Percentiles rank a stretch among this genome's conserved stretches.
These are phyloP conservation scores for Nigrospora osmanthi DNA, from an alignment of 2,329 filamentous ascomycete species.

Conservation along the genomic window DNA sequence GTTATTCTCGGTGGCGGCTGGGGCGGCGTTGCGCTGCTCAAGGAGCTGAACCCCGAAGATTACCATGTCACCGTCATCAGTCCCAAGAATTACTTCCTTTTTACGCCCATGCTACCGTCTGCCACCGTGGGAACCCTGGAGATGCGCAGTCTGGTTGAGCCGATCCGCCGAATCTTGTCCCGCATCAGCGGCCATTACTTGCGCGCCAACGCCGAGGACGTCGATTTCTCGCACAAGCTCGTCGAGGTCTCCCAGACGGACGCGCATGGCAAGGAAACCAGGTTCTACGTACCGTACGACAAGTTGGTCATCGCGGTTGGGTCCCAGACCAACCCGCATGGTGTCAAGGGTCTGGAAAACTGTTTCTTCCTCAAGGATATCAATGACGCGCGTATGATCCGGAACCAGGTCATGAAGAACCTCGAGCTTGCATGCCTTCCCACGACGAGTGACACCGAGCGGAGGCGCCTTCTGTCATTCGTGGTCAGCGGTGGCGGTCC, in stretches of 20 bases:
- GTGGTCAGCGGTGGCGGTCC: slow-evolving; percentile 94
- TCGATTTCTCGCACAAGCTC: slow-evolving; percentile 86
- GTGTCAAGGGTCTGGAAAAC: slow-evolving; percentile 88
- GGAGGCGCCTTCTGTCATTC: slow-evolving; percentile 81
- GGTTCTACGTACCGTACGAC: slow-evolving; percentile 95
- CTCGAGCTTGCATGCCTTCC: slow-evolving; percentile 89
- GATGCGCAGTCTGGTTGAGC: slow-evolving; percentile 84
- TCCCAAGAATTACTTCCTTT: slow-evolving; percentile 93
- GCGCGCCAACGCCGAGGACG: slow-evolving; percentile 76
- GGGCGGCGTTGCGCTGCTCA: slow-evolving; percentile 87
- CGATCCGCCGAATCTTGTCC: slow-evolving; percentile 75
- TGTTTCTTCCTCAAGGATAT: slow-evolving; percentile 96
- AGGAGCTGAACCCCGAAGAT: slow-evolving; percentile 80
- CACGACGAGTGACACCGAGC: slow-evolving; percentile 81
- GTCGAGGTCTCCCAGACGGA: slow-evolving; percentile 77
- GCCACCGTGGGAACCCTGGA: slow-evolving; percentile 95
- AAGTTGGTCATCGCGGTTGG: slow-evolving; percentile 91
- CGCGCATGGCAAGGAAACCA: slow-evolving; percentile 59
- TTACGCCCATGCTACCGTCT: slow-evolving; percentile 95
- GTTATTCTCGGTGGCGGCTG: slow-evolving; percentile 92
- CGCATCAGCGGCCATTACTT: slow-evolving; percentile 82
- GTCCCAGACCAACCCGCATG: slow-evolving; percentile 88
- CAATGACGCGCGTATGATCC: slow-evolving; percentile 80
- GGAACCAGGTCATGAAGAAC: slow-evolving; percentile 82
- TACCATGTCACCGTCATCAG: slow-evolving; percentile 96